Percentiles rank a stretch among this genome's conserved stretches.
Conservation (phyloP, 345 rosid species). For the Corymbia maculata region DNA sequence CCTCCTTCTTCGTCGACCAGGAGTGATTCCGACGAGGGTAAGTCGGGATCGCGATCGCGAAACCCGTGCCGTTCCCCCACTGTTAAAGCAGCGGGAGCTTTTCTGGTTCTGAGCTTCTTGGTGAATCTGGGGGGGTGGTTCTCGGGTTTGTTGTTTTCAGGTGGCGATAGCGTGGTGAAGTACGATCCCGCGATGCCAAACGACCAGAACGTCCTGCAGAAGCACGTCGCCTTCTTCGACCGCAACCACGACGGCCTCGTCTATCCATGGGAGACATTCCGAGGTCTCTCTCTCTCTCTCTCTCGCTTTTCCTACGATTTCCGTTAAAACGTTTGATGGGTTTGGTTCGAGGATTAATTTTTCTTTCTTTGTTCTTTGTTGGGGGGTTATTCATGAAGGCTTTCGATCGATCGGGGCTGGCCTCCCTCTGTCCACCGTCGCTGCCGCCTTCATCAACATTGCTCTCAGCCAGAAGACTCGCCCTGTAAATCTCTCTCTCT, state of each 20-base stretch:
- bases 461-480: constrained; percentile 54
- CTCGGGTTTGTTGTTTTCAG: background rate
- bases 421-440: constrained; percentile 12
- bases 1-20: background rate
- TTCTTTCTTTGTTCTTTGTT: background rate
- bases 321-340: background rate
- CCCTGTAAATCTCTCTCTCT: constrained; percentile 19
- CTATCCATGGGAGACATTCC: constrained; percentile 73
- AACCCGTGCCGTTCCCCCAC: background rate
- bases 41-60: background rate
- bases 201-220: constrained; percentile 30
- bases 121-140: background rate
- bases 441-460: constrained; percentile 28
- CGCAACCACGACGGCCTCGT: constrained; percentile 64
- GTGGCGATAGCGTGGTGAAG: background rate
- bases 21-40: background rate
- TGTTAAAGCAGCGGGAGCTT: background rate
- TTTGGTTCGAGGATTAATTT: background rate
- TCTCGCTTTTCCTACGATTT: background rate
- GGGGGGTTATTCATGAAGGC: constrained; percentile 13
- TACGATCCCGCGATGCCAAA: background rate
- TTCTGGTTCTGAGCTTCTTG: background rate
- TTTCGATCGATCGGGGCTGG: constrained; percentile 56
- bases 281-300: constrained; percentile 24
- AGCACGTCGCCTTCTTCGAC: constrained; percentile 79